Base-by-base conservation (phyloP, 768 basidiomycete genomes). In the Lanmaoa rubissima region DNA sequence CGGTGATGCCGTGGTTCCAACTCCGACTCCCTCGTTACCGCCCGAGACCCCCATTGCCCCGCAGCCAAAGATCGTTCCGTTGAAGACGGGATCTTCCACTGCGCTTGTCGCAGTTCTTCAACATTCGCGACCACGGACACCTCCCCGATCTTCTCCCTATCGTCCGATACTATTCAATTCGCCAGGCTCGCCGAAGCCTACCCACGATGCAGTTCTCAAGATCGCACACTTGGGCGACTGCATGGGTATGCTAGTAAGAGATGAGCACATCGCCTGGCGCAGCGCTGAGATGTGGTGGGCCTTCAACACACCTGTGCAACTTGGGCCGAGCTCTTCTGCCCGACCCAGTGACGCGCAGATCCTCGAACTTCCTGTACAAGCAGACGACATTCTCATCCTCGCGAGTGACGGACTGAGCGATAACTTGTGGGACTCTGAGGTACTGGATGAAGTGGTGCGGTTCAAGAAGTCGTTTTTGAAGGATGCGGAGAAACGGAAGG, bases 221-320 rank as follows among this genome's bases (percentile, higher is more conserved):
- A 85, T 95, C 26, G 92, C 92, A 0, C 90, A 94, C 62, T 71
- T 95, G 9, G 92, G 93, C 10, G 92, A 95, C 65, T 92, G 92
- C 68, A 88, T 89, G 82, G 86, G 87, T 24, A 88, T 92, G 80
- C 79, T 97, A 21, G 84, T 98, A 19, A 83, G 94, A 3, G 86
- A 82, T 7, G 83, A 88, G 44, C 78, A 83, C 52, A 85, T 97
- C 43, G 82, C 85, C 2, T 97, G 93, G 86, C 80, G 94, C 34
- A 90, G 86, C 48, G 83, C 90, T 42, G 95, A 97, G 72, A 95
- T 96, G 91, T 94, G 94, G 84, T 94, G 92, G 82, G 81, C 79
- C 14, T 86, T 86, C 70, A 86, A 86, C 62, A 82, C 80, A n/a
- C 85, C 84, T 0, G 76, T 79, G 31, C 85, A 86, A 63, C 82